These are phyloP conservation scores for Powellomyces hirtus DNA, from an alignment of 192 early-diverging fungal genomes.

Conservation along the genomic window DNA sequence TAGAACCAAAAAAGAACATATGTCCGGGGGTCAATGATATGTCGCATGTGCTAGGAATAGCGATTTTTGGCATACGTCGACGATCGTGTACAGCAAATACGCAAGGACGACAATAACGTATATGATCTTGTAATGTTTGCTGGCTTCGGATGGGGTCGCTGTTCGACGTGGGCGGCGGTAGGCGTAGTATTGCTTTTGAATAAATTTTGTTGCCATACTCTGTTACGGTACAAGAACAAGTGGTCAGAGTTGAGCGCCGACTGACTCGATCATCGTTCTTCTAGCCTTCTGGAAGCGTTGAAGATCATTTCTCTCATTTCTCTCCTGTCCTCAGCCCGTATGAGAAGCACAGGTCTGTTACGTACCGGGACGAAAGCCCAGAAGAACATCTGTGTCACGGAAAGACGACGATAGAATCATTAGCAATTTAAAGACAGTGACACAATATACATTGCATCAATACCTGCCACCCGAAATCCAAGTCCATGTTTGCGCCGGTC, in stretches of 20 bases:
- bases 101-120: conserved; percentile 31
- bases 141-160: neutral
- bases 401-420: no score
- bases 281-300: no score
- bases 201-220: conserved; percentile 29
- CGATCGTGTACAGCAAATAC: conserved; percentile 39
- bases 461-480: no score
- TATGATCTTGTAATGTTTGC: conserved; percentile 29
- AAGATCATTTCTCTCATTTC: neutral
- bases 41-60: neutral
- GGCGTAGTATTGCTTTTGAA: conserved; percentile 28
- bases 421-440: no score
- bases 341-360: neutral
- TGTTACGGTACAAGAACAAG: neutral
- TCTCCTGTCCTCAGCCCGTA: neutral
- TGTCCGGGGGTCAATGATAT: neutral
- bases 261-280: no score
- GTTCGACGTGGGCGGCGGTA: neutral
- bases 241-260: no score
- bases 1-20: neutral
- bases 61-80: conserved; percentile 17
- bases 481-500: no score
- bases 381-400: conserved; percentile 19
- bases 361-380: conserved; percentile 34
- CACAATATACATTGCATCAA: no score